phyloP scores from a whole-genome alignment of 2,329 filamentous ascomycete genomes.

The Penicillium sp. region DNA sequence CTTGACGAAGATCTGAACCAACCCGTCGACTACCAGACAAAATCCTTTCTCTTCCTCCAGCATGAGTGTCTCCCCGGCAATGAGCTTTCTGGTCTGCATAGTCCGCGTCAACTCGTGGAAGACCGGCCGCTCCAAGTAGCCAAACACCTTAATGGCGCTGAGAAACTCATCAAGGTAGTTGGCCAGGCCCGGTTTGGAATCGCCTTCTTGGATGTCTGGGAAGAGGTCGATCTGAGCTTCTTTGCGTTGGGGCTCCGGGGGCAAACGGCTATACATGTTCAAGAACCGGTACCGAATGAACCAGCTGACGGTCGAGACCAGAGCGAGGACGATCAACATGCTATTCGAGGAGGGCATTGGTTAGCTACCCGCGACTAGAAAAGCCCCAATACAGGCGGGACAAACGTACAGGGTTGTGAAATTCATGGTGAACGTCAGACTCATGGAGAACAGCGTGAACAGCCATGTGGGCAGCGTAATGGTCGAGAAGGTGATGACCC shows the following conservation, averaged over 20 bases:
- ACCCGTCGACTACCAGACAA: conserved; percentile 91
- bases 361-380: too few species aligned
- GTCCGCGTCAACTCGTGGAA: conserved; percentile 96
- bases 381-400: background rate
- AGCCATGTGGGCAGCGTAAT: conserved; percentile 86
- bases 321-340: conserved; percentile 70
- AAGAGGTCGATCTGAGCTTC: conserved; percentile 95
- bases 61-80: conserved; percentile 91
- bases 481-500: conserved; percentile 77
- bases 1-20: conserved; percentile 98
- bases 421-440: conserved; percentile 96
- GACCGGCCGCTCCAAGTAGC: conserved; percentile 90
- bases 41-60: conserved; percentile 98
- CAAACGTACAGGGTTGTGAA: conserved; percentile 79
- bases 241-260: conserved; percentile 91
- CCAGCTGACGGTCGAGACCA: conserved; percentile 87
- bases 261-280: conserved; percentile 93
- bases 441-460: conserved; percentile 86
- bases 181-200: conserved; percentile 84
- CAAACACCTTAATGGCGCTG: conserved; percentile 98
- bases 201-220: conserved; percentile 85
- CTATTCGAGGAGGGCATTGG: conserved; percentile 38
- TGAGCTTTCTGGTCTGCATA: conserved; percentile 96
- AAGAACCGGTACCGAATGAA: conserved; percentile 92
- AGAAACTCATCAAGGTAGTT: conserved; percentile 98